phyloP scores from a whole-genome alignment of 495 filamentous ascomycete genomes.

The Diplogelasinospora grovesii region DNA sequence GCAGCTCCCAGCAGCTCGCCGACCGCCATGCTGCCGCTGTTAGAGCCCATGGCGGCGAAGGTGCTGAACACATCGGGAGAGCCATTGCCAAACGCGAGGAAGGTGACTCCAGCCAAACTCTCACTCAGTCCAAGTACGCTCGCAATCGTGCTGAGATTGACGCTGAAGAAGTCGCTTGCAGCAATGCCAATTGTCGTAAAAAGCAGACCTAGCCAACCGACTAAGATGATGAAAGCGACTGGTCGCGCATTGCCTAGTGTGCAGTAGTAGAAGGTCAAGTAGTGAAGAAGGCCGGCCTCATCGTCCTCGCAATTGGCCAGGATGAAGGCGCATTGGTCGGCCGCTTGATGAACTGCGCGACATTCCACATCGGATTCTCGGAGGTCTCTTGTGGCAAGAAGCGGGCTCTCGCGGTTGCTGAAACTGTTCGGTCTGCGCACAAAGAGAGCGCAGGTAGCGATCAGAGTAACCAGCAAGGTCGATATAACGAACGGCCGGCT shows the following conservation, averaged over 20 bases:
- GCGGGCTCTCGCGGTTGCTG: background rate
- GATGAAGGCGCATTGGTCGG: constrained; percentile 83
- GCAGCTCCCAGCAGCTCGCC: constrained; percentile 95
- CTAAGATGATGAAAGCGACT: constrained; percentile 68
- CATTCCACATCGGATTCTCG: constrained; percentile 49
- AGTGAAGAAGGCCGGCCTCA: constrained; percentile 82
- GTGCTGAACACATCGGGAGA: constrained; percentile 98
- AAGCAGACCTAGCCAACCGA: constrained; percentile 79
- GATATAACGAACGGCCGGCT: constrained; percentile 34
- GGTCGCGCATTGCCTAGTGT: constrained; percentile 59
- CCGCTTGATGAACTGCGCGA: constrained; percentile 65
- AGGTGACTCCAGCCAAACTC: constrained; percentile 92
- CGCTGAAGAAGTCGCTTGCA: constrained; percentile 95
- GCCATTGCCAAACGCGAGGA: constrained; percentile 97
- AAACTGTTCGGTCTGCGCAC: constrained; percentile 6
- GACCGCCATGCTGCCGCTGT: constrained; percentile 90
- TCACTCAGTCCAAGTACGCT: constrained; percentile 87
- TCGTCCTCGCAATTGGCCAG: constrained; percentile 76
- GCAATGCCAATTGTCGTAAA: constrained; percentile 99
- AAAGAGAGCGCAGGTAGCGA: constrained; percentile 29
- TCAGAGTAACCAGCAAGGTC: constrained; percentile 27
- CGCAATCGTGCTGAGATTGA: constrained; percentile 90
- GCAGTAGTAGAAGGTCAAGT: constrained; percentile 92
- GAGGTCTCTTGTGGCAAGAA: constrained; percentile 2
- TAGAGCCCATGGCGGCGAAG: constrained; percentile 94